phyloP scores from a whole-genome alignment of 495 filamentous ascomycete species.

The Schizothecium vesticola region DNA sequence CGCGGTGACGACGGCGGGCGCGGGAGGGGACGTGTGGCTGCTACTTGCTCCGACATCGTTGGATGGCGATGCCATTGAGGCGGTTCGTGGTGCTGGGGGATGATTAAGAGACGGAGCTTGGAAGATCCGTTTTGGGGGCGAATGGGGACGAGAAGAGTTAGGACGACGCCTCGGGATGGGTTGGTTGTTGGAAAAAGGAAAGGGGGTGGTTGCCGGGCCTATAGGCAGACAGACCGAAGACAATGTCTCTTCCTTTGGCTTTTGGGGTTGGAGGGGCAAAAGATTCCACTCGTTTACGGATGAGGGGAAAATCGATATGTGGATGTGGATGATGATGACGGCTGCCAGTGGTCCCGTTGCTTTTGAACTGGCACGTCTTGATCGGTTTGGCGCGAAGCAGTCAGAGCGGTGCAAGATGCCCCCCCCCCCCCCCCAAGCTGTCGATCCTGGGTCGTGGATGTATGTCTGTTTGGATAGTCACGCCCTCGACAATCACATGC shows the following conservation, averaged over 20 bases:
- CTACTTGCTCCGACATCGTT: neutral
- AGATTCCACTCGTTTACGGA: neutral
- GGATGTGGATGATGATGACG: neutral
- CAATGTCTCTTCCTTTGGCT: conserved; percentile 30
- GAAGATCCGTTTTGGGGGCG: neutral
- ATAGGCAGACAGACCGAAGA: neutral
- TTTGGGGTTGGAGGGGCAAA: neutral
- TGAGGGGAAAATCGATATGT: neutral
- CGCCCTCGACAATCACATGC: neutral
- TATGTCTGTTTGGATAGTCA: neutral
- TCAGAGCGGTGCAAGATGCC: neutral
- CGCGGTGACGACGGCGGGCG: neutral
- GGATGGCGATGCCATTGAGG: neutral
- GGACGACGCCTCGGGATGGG: neutral
- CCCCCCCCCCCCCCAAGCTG: too few relatives aligned
- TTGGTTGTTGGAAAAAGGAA: conserved; percentile 2
- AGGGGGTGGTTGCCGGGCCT: neutral
- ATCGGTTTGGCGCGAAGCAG: neutral
- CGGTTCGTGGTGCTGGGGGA: neutral
- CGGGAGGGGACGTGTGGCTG: neutral
- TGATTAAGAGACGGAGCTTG: neutral
- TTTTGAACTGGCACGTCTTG: neutral
- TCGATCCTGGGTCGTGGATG: neutral
- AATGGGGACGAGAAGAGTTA: neutral
- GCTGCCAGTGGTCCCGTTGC: neutral